Percentiles rank a stretch among this genome's conserved stretches.
These are phyloP conservation scores for Lentinula guzmanii DNA, from an alignment of 768 basidiomycete genomes.

Conservation along the genomic window DNA sequence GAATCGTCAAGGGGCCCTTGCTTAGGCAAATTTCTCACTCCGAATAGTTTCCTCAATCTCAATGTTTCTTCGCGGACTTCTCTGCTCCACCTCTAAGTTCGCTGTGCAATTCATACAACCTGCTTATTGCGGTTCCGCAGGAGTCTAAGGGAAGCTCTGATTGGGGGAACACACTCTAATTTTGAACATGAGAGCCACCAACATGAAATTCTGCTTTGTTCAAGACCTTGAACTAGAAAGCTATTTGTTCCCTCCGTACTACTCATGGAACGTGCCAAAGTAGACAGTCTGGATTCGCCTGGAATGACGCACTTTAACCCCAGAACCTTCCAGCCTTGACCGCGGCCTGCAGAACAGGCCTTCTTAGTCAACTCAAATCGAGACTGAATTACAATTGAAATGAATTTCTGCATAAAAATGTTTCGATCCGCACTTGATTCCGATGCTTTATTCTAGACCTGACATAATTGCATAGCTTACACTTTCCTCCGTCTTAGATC, in stretches of 20 bases:
- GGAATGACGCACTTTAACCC: not conserved
- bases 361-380: not conserved
- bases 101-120: not conserved
- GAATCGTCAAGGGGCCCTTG: not conserved
- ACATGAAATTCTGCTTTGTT: not conserved
- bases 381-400: too few relatives aligned
- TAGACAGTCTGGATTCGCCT: too few relatives aligned
- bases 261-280: too few relatives aligned
- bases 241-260: too few relatives aligned
- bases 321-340: not conserved
- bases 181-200: not conserved
- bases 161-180: not conserved
- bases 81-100: not conserved
- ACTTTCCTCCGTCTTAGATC: too few relatives aligned
- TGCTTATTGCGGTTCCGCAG: not conserved
- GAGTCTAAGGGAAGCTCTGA: not conserved
- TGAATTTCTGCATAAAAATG: too few relatives aligned
- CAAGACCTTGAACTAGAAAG: not conserved
- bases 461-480: too few relatives aligned
- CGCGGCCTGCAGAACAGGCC: not conserved
- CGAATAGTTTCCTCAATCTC: not conserved
- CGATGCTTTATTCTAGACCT: too few relatives aligned
- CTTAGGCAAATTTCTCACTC: not conserved
- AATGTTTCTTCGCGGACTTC: not conserved
- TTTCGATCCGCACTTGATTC: too few relatives aligned